Evolutionary conservation across 441 rosid species (phyloP).

Genomic region (Brassica balearica): DNA sequence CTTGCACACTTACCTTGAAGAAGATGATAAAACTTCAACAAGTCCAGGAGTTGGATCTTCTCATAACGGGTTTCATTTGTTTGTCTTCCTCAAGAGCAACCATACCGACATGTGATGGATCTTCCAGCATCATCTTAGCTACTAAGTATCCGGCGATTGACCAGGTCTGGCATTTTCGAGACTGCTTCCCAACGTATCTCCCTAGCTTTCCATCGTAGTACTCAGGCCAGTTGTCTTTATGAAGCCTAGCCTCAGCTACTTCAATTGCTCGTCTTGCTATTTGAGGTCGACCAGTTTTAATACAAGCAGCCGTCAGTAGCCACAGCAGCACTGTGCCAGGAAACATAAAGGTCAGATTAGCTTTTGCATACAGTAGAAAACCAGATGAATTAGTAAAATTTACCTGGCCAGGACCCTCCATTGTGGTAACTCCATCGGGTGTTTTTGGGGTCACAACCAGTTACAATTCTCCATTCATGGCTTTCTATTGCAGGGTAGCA

Average conservation of each 20-base stretch:
- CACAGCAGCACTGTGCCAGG: conserved; percentile 73
- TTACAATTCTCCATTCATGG: conserved; percentile 81
- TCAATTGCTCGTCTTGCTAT: conserved; percentile 83
- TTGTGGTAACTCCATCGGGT: conserved; percentile 96
- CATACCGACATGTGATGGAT: conserved; percentile 93
- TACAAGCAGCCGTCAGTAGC: conserved; percentile 79
- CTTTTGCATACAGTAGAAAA: background rate
- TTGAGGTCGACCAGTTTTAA: conserved; percentile 87
- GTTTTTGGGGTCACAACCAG: conserved; percentile 93
- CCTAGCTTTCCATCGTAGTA: conserved; percentile 40
- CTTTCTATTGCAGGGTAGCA: conserved; percentile 86
- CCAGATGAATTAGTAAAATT: conserved; percentile 30
- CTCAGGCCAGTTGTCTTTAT: conserved; percentile 38
- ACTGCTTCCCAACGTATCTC: conserved; percentile 79
- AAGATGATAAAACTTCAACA: conserved; percentile 38
- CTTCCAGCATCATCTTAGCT: conserved; percentile 93
- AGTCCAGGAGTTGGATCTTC: conserved; percentile 84
- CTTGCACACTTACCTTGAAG: conserved; percentile 1
- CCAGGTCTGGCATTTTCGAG: conserved; percentile 87
- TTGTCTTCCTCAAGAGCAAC: conserved; percentile 87
- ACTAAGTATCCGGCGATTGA: conserved; percentile 89
- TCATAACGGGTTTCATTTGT: conserved; percentile 75
- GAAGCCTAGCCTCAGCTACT: conserved; percentile 69
- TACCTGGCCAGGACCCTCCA: conserved; percentile 98
- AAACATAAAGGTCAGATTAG: conserved; percentile 8